Evolutionary conservation across 129 eudicot species (phyloP), one percentile per base, ranked within the genome.

Genomic region (Escallonia rubra): DNA sequence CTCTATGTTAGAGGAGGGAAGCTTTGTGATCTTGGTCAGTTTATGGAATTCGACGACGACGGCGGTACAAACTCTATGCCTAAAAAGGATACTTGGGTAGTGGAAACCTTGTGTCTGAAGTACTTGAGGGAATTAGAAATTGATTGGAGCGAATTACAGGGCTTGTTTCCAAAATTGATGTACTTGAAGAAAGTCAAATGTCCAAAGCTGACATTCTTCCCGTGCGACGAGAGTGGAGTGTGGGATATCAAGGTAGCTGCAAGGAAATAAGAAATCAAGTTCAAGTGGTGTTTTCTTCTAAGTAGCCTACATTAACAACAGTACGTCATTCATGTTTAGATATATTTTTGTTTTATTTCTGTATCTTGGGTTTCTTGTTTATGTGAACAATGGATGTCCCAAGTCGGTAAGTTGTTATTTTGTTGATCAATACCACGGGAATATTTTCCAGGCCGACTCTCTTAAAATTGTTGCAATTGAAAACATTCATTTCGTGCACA

Each of bases 1-100:
- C 75, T 85, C 2, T 81, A 85, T 65, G 72, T 85, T 52, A 83
- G 90, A 12, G 90, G 87, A 46, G 90, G 90, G 7, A 9, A 72
- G 5, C 73, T 85, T 46, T 43, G 67, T 7, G 81, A 79, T 57
- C 62, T 86, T 9, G 77, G 74, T 16, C 61, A 67, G n/a, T 46
- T 65, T 10, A 68, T 48, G 61, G 69, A 61, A 10, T 5, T 44
- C 48, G 64, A 16, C 2, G 15, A 45, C 11, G 2, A 47, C 8
- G 9, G 38, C 2, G 57, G 63, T n/a, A n/a, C n/a, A 57, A 7
- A 15, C 10, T 8, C 3, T 0, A 5, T 55, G 34, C 64, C 55
- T 4, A 46, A 11, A 11, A 53, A 59, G 57, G 41, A 57, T 2
- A 59, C 73, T 5, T 77, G 81, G 86, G 47, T 54, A 3, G 84